Base-by-base conservation (phyloP, 345 rosid species). In the Odontarrhena argentea region DNA sequence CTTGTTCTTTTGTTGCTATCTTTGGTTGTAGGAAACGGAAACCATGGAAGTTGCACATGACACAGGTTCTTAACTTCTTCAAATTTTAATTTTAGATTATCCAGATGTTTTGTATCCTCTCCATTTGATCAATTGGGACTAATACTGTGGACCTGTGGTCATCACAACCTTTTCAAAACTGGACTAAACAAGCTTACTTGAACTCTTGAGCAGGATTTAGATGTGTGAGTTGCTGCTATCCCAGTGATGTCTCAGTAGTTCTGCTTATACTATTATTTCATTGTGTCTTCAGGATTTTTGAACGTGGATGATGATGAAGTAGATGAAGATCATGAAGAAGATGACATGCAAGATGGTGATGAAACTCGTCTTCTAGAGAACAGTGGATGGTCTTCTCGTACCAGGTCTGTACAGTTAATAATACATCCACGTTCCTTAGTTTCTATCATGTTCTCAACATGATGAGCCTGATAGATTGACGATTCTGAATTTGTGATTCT, bases 341-440 rank as follows among this genome's bases (percentile, higher is more conserved):
- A 76, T 78, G 84, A 77, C 3, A 48, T 71, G 45, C 46, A 69
- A 49, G 50, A 75, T 57, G 76, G 74, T 60, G 91, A 91, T 53
- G 93, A 87, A 32, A 56, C 83, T 60, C 79, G 65, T 63, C 79
- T 91, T 77, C 82, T 86, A 43, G 99, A 91, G 63, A 95, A 91
- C 63, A 89, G 82, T 78, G 96, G 99, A 25, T 95, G 99, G 99
- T 95, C 99, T 77, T 85, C 96, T 63, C 97, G 97, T 58, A 89
- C 99, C 48, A 95, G 98, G 99, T 95, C 38, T 55, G 78, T 77
- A 52, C 56, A 41, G 14, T 50, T 38, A 42, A 34, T 50, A 8
- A 10, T 8, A 18, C 22, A 18, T 18, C 28, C 22, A 15, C 53
- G 25, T 44, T 18, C 36, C 57, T 28, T 28, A 3, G 10, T 32